Conservation (phyloP, 345 rosid genomes). For the Aquilaria yunnanensis region DNA sequence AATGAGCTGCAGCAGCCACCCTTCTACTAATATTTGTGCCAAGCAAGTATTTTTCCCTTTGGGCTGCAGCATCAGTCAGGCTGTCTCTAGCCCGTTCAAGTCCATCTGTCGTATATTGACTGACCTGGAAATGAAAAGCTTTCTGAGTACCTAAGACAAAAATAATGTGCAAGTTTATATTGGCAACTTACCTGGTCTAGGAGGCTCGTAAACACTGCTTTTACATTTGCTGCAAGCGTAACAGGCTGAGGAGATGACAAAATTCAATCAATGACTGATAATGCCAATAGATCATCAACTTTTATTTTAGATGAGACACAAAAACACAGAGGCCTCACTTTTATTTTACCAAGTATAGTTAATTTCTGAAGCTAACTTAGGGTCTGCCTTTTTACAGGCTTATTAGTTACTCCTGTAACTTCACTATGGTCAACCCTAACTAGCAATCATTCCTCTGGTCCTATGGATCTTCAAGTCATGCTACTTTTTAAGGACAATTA, state of each 20-base stretch:
- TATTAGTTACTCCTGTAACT: too few species aligned
- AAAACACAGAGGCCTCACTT: too few species aligned
- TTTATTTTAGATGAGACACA: background rate
- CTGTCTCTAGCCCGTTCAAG: conserved; percentile 95
- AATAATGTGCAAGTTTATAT: conserved; percentile 12
- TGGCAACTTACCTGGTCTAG: conserved; percentile 72
- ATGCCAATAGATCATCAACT: background rate
- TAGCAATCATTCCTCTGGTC: too few species aligned
- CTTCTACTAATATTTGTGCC: conserved; percentile 84
- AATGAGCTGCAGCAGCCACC: conserved; percentile 99
- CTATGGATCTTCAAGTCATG: too few species aligned
- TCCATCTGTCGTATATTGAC: conserved; percentile 86
- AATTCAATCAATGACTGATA: conserved; percentile 15
- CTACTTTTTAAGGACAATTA: too few species aligned
- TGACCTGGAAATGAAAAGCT: conserved; percentile 48
- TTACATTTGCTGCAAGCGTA: conserved; percentile 76
- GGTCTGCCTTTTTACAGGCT: too few species aligned
- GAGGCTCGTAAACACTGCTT: conserved; percentile 83
- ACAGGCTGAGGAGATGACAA: conserved; percentile 49
- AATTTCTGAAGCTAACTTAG: too few species aligned
- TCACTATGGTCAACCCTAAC: too few species aligned
- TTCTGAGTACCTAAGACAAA: conserved; percentile 17
- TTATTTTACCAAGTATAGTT: too few species aligned
- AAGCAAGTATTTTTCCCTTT: conserved; percentile 92
- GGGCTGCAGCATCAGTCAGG: conserved; percentile 86